Conservation (phyloP, 441 rosid species). For the Bocquillonia castaneifolia region DNA sequence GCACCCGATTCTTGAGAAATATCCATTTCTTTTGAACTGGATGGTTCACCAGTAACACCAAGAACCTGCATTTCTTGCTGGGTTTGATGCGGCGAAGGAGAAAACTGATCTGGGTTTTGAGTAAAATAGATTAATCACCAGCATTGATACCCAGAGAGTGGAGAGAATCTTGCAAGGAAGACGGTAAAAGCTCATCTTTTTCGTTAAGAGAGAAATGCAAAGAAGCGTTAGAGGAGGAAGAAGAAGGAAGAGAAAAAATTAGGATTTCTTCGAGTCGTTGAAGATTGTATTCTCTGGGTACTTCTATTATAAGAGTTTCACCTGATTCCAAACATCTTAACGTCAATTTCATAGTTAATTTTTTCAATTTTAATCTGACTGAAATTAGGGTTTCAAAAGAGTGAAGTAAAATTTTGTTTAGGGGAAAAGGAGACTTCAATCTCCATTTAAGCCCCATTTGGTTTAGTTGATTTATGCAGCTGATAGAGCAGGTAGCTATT, state of each 20-base stretch:
- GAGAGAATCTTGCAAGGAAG: constrained; percentile 42
- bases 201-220: constrained; percentile 62
- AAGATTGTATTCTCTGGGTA: constrained; percentile 31
- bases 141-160: constrained; percentile 54
- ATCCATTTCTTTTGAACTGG: not conserved
- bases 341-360: constrained; percentile 46
- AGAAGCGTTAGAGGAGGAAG: constrained; percentile 29
- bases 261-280: constrained; percentile 41
- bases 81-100: constrained; percentile 4
- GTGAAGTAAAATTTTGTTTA: no score
- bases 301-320: constrained; percentile 45
- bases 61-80: not conserved
- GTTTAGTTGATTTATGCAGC: no score
- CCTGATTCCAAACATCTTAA: constrained; percentile 43
- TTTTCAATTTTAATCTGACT: no score
- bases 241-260: constrained; percentile 15
- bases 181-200: constrained; percentile 44
- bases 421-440: no score
- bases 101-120: constrained; percentile 24
- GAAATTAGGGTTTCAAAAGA: no score
- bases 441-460: no score
- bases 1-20: not conserved
- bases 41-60: not conserved
- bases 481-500: no score
- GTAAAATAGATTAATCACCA: constrained; percentile 68